Percentiles rank a stretch among this genome's conserved stretches.
phyloP scores from a whole-genome alignment of 1,284 basidiomycete species.

The Ceratobasidium sp. region DNA sequence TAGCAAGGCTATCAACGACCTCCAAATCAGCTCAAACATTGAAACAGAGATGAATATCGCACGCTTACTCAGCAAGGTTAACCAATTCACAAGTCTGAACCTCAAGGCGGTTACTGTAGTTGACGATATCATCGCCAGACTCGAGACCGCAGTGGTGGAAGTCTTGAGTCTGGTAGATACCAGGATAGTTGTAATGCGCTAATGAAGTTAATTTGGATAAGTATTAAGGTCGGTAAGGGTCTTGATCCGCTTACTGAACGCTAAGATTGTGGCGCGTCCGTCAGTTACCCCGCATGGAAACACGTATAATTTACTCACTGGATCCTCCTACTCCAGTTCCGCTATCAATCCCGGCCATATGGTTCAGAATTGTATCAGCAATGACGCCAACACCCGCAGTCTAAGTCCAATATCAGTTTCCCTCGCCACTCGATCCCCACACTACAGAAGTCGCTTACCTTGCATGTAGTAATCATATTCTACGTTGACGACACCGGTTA shows the following conservation, averaged over 20 bases:
- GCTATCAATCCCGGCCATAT: slow-evolving; percentile 47
- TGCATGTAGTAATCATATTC: slow-evolving; percentile 50
- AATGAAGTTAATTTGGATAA: background rate
- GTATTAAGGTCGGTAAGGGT: background rate
- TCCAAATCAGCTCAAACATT: background rate
- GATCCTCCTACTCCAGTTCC: slow-evolving; percentile 49
- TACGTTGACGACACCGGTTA: slow-evolving; percentile 6
- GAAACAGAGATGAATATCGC: background rate
- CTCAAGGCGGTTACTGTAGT: slow-evolving; percentile 66
- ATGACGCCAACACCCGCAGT: slow-evolving; percentile 51
- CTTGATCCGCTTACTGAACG: slow-evolving; percentile 42
- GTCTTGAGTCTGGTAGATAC: slow-evolving; percentile 48
- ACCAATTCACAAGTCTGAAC: slow-evolving; percentile 67
- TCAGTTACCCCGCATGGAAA: background rate
- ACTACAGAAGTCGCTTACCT: slow-evolving; percentile 2
- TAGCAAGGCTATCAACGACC: slow-evolving; percentile 58
- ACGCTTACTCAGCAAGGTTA: slow-evolving; percentile 49
- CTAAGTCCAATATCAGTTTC: background rate
- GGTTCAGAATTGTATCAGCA: slow-evolving; percentile 49
- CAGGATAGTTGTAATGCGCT: slow-evolving; percentile 50
- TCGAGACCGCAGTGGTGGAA: slow-evolving; percentile 49
- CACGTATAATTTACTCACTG: slow-evolving; percentile 15
- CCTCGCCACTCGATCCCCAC: background rate
- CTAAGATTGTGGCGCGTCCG: slow-evolving; percentile 16
- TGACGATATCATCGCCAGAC: slow-evolving; percentile 43